Evolutionary conservation across 345 rosid genomes (phyloP).

Genomic region (Angophora floribunda): DNA sequence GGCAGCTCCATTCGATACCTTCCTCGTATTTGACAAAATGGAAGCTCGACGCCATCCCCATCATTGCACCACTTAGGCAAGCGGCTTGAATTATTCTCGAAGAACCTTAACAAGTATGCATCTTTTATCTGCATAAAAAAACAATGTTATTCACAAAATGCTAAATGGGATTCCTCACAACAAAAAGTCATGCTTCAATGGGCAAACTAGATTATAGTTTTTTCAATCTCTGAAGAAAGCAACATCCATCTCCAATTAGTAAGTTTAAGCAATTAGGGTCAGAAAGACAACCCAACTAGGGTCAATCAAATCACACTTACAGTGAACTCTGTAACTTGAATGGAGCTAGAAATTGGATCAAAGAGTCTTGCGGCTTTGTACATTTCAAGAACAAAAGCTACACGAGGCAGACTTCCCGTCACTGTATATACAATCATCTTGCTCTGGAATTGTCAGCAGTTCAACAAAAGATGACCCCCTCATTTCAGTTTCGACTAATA

Average conservation of each 20-base stretch:
- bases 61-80: constrained; percentile 89
- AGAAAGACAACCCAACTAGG: too few species aligned
- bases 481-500: constrained; percentile 60
- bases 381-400: constrained; percentile 83
- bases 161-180: too few species aligned
- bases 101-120: constrained; percentile 66
- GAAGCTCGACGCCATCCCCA: constrained; percentile 59
- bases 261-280: too few species aligned
- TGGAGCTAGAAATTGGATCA: constrained; percentile 42
- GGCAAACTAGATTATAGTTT: too few species aligned
- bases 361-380: constrained; percentile 90
- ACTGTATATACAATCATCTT: constrained; percentile 77
- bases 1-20: constrained; percentile 93
- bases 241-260: too few species aligned
- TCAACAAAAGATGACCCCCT: constrained; percentile 20
- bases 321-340: constrained; percentile 92
- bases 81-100: constrained; percentile 63
- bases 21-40: constrained; percentile 83
- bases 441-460: constrained; percentile 77
- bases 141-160: too few species aligned
- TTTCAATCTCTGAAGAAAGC: too few species aligned
- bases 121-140: constrained; percentile 22
- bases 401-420: constrained; percentile 92
- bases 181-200: too few species aligned
- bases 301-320: constrained; percentile 14